Base-by-base conservation (phyloP, 208 protist species). In the Zelonia costaricensis region DNA sequence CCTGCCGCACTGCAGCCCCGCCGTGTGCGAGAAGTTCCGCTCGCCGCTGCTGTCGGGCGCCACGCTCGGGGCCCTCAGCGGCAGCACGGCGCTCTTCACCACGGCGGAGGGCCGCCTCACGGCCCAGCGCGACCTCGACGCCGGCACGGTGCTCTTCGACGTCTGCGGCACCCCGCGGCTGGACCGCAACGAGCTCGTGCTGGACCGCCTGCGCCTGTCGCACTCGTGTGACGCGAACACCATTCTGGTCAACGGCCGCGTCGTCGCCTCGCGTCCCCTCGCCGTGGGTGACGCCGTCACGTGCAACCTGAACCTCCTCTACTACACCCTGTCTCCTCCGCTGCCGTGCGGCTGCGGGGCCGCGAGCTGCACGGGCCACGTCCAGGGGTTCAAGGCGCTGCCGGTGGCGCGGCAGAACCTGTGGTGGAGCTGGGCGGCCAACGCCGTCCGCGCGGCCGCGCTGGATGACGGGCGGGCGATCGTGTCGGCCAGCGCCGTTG, bases 181-280 rank as follows among this genome's bases (percentile, higher is more conserved):
- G 39, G 66, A 81, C 48, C 61, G 63, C 9, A 54, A 68, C 25
- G 68, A 63, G 42, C 56, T 84, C 22, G 64, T 86, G 47, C 42
- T 90, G 15, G 80, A 78, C 35, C 48, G 61, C 30, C 58, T 93
- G 42, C 78, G 70, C 39, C 68, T 94, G 18, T 70, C 76, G 23
- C 88, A 94, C 72, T 72, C 74, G 27, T 94, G 88, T 70, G 78
- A 91, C 52, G 84, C 88, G 25, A 91, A 89, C 71, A 84, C 75
- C 8, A 63, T 76, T 30, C 38, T 94, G 1, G 51, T 94, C 18
- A 83, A 91, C 58, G 78, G 78, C 25, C 70, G 69, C 40, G 74
- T 94, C 18, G 73, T 90, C 44, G 51, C 78, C 20, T 62, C 70
- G 1, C 74, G 70, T 31, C 38, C 82, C 15, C 75, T 94, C 48